Conservation (phyloP, 2,329 filamentous ascomycete genomes). For the Diaporthe ilicicola region DNA sequence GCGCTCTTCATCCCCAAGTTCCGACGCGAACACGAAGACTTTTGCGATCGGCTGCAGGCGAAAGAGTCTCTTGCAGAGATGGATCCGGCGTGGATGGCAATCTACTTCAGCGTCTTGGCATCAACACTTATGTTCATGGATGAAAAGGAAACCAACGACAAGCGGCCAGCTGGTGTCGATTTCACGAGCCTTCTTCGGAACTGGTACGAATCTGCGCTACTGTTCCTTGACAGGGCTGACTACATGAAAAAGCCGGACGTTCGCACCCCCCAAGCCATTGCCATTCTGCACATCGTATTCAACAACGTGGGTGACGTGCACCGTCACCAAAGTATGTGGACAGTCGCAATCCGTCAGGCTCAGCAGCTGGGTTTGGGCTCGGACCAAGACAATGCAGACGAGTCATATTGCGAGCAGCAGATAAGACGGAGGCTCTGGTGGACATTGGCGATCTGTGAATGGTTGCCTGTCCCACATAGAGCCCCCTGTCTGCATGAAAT, state of each 20-base stretch:
- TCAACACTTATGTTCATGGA: constrained; percentile 5
- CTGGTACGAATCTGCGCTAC: constrained; percentile 10
- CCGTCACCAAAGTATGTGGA: not conserved
- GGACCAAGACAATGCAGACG: not conserved
- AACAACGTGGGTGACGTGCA: constrained; percentile 6
- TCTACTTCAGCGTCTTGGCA: not conserved
- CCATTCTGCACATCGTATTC: not conserved
- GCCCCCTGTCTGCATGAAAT: not conserved
- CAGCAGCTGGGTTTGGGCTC: not conserved
- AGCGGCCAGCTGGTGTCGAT: not conserved
- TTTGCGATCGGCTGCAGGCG: not conserved
- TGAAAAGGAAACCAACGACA: not conserved
- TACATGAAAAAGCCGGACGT: not conserved
- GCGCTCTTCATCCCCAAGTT: constrained; percentile 4
- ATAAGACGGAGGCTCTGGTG: not conserved
- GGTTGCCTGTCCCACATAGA: not conserved
- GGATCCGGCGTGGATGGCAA: not conserved
- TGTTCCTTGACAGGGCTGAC: not conserved
- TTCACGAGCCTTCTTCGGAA: constrained; percentile 5
- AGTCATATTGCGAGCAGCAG: not conserved
- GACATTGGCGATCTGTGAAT: constrained; percentile 2
- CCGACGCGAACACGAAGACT: not conserved
- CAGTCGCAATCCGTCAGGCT: not conserved
- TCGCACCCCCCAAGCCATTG: not conserved
- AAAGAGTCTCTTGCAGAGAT: not conserved